Conservation (phyloP, 1,284 basidiomycete genomes). For the Tylopilus sp. region DNA sequence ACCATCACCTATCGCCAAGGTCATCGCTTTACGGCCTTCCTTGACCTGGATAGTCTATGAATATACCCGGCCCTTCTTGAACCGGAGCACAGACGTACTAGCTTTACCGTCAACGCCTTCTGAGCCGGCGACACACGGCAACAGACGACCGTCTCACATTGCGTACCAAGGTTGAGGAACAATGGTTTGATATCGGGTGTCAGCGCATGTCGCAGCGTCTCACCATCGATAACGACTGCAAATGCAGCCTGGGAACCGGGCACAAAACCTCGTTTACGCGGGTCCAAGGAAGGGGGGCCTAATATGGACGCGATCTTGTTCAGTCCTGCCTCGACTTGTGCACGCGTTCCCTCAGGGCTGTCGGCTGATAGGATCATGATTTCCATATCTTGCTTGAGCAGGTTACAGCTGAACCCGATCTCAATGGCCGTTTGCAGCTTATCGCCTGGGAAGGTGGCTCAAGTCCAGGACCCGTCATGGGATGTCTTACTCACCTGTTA, state of each 20-base stretch:
- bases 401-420: conserved; percentile 90
- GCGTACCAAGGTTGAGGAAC: conserved; percentile 90
- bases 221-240: conserved; percentile 95
- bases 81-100: conserved; percentile 50
- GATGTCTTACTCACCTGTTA: conserved; percentile 58
- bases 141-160: conserved; percentile 96
- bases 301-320: conserved; percentile 90
- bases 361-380: conserved; percentile 96
- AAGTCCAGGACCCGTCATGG: background rate
- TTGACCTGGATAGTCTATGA: conserved; percentile 62
- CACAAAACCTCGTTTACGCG: conserved; percentile 60
- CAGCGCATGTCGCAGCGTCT: conserved; percentile 84
- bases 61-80: background rate
- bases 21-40: conserved; percentile 94
- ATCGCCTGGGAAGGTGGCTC: conserved; percentile 56
- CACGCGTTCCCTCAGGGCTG: conserved; percentile 66
- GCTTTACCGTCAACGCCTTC: conserved; percentile 92
- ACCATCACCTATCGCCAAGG: conserved; percentile 94
- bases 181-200: conserved; percentile 74
- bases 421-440: conserved; percentile 98
- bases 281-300: conserved; percentile 59
- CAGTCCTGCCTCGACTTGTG: conserved; percentile 88
- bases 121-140: conserved; percentile 96
- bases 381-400: conserved; percentile 90
- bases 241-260: conserved; percentile 71